Conservation (phyloP, 306 rosid species). For the Heteromeles arbutifolia region DNA sequence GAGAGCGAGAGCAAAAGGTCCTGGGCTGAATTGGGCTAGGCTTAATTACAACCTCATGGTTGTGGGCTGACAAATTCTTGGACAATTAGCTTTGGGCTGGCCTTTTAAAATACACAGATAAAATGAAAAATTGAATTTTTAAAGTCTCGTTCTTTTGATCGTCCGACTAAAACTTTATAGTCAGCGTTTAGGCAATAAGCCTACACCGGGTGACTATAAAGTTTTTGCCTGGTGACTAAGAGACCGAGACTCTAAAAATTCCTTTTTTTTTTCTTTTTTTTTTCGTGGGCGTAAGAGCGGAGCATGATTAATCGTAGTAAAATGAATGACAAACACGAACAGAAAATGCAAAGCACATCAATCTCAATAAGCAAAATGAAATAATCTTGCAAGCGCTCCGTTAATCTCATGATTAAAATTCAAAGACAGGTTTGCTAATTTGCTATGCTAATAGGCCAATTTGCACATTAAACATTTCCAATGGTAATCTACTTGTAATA, state of each 20-base stretch:
- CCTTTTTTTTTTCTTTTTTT: no score
- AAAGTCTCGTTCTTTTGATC: no score
- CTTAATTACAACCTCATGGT: background rate
- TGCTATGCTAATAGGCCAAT: conserved; percentile 11
- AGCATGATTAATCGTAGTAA: conserved; percentile 3
- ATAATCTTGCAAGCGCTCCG: conserved; percentile 35
- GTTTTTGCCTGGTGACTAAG: no score
- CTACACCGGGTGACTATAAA: no score
- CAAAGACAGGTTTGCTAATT: conserved; percentile 17
- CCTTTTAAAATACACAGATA: background rate
- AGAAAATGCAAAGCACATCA: background rate
- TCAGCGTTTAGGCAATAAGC: no score
- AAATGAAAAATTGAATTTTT: background rate
- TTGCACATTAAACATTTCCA: no score
- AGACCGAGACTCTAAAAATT: no score
- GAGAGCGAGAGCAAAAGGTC: background rate
- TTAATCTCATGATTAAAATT: conserved; percentile 30
- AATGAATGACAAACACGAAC: conserved; percentile 4
- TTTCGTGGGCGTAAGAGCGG: no score
- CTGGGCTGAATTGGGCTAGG: background rate
- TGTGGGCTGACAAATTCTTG: background rate
- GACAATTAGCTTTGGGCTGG: background rate
- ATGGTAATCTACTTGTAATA: background rate
- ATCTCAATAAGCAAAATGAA: conserved; percentile 4
- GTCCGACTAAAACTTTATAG: no score